These are phyloP conservation scores for Lindgomyces ingoldianus DNA, from an alignment of 495 filamentous ascomycete genomes.

Conservation along the genomic window DNA sequence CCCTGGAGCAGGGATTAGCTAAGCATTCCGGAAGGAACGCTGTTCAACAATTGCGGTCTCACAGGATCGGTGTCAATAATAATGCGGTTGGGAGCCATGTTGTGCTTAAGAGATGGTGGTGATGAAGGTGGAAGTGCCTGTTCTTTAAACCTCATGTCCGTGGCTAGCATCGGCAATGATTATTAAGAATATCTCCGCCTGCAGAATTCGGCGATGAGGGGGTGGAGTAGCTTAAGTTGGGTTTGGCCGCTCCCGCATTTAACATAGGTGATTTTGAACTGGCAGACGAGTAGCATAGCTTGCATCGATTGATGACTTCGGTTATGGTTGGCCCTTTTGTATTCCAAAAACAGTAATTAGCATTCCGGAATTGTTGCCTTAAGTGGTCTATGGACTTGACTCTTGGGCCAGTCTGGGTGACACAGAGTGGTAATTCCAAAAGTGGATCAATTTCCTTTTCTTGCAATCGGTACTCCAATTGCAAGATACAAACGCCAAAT, in stretches of 20 bases:
- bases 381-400: too few relatives aligned
- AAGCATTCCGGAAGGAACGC: neutral
- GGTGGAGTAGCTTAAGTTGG: too few relatives aligned
- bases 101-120: neutral
- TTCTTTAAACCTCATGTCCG: neutral
- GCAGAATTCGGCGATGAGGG: neutral
- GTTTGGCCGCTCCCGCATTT: too few relatives aligned
- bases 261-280: too few relatives aligned
- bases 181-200: neutral
- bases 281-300: too few relatives aligned
- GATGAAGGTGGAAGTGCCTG: neutral
- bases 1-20: slow-evolving; percentile 54
- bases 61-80: slow-evolving; percentile 92
- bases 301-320: too few relatives aligned
- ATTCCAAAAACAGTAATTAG: too few relatives aligned
- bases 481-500: slow-evolving; percentile 23
- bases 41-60: slow-evolving; percentile 12
- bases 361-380: too few relatives aligned
- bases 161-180: slow-evolving; percentile 2
- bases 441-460: slow-evolving; percentile 4
- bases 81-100: slow-evolving; percentile 61
- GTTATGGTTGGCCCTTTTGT: too few relatives aligned
- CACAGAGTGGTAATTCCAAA: too few relatives aligned
- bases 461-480: slow-evolving; percentile 29
- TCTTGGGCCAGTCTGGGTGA: too few relatives aligned